Evolutionary conservation across 2,329 filamentous ascomycete species (phyloP).

Genomic region (Apiospora rasikravindrae): DNA sequence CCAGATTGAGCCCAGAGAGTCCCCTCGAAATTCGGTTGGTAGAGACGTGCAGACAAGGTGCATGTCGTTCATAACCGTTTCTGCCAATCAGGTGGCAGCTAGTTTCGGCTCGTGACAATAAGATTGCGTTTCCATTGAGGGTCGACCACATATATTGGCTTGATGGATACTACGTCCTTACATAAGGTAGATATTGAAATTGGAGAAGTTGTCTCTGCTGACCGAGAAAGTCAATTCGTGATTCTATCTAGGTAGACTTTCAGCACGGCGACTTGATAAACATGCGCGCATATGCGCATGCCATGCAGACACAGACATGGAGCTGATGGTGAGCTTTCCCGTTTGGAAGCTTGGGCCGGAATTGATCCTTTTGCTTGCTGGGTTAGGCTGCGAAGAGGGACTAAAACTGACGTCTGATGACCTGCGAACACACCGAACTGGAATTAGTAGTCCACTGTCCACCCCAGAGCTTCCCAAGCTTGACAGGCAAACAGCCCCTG

Average conservation of each 20-base stretch:
- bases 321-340: neutral
- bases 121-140: slow-evolving; percentile 1
- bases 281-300: neutral
- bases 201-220: neutral
- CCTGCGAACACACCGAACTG: slow-evolving; percentile 12
- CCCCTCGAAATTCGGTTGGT: neutral
- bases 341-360: slow-evolving; percentile 1
- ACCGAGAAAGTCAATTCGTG: neutral
- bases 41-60: slow-evolving; percentile 8
- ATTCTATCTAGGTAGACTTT: neutral
- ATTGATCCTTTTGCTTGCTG: neutral
- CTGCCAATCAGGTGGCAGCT: neutral
- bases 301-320: neutral
- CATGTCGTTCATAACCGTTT: slow-evolving; percentile 1
- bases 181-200: neutral
- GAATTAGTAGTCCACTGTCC: neutral
- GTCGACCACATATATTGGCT: neutral
- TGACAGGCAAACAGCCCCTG: neutral
- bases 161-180: neutral
- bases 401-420: slow-evolving; percentile 18
- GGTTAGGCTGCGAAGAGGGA: slow-evolving; percentile 1
- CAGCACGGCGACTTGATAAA: neutral
- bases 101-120: neutral
- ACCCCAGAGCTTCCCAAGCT: neutral
- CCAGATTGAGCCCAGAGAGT: neutral